A percentile compares a stretch with the other conserved stretches of the same genome.
Conservation (phyloP, 371 early-diverging fungal genomes). For the Dichotomocladium elegans region DNA sequence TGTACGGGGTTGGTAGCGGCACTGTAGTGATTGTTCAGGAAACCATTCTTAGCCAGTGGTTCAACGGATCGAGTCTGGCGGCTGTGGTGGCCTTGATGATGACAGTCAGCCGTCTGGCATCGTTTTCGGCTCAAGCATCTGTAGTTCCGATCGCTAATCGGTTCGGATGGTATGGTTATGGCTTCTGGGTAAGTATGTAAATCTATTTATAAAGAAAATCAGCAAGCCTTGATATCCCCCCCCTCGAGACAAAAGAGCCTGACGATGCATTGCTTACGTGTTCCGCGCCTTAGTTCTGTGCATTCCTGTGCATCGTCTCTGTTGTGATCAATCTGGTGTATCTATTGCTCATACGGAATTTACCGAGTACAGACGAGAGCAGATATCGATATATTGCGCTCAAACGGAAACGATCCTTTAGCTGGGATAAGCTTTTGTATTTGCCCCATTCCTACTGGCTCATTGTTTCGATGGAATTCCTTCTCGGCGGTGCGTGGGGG, state of each 20-base stretch:
- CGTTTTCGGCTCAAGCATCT: conserved; percentile 57
- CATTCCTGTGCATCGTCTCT: conserved; percentile 55
- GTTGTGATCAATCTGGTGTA: conserved; percentile 58
- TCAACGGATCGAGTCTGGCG: conserved; percentile 58
- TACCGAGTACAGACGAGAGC: conserved; percentile 20
- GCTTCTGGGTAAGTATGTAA: conserved; percentile 53
- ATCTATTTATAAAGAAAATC: not conserved
- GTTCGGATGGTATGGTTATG: conserved; percentile 61
- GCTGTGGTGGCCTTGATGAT: conserved; percentile 62
- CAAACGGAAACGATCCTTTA: conserved; percentile 47
- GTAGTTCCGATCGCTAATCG: conserved; percentile 55
- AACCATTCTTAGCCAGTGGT: conserved; percentile 72
- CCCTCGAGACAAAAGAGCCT: too few species aligned
- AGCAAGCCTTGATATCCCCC: too few species aligned
- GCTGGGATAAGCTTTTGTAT: conserved; percentile 42
- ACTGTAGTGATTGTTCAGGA: conserved; percentile 68
- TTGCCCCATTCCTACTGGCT: conserved; percentile 62
- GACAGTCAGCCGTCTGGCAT: conserved; percentile 57
- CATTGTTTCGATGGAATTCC: conserved; percentile 49
- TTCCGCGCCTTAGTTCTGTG: too few species aligned
- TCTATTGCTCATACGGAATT: conserved; percentile 33
- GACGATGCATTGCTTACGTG: too few species aligned
- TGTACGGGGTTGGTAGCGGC: conserved; percentile 70
- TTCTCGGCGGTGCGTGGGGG: conserved; percentile 63
- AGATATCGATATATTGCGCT: conserved; percentile 31